phyloP scores from a whole-genome alignment of 2,329 filamentous ascomycete genomes.

The Penicillium sp. region DNA sequence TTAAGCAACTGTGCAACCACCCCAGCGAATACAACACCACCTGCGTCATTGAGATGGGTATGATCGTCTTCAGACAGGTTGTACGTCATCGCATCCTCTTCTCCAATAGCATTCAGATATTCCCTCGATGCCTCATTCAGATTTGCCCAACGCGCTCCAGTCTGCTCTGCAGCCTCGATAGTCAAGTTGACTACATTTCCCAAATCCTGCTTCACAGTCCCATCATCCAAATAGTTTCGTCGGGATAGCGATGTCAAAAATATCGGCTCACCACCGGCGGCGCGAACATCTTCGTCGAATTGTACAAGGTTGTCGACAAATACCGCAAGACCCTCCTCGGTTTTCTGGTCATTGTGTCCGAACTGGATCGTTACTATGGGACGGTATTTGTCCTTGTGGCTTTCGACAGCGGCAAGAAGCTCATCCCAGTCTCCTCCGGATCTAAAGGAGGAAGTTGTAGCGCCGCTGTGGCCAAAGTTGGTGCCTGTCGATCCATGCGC shows the following conservation, averaged over 20 bases:
- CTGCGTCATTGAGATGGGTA: conserved; percentile 19
- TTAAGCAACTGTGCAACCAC: conserved; percentile 19
- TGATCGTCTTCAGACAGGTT: conserved; percentile 16
- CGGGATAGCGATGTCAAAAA: conserved; percentile 18
- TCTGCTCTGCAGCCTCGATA: conserved; percentile 17
- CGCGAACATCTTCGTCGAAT: conserved; percentile 14
- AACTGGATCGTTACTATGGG: conserved; percentile 24
- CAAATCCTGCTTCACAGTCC: conserved; percentile 11
- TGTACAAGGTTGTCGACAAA: conserved; percentile 16
- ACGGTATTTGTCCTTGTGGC: neutral
- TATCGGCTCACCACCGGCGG: conserved; percentile 20
- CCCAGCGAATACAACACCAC: conserved; percentile 20
- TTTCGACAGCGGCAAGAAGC: conserved; percentile 1
- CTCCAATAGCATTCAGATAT: conserved; percentile 19
- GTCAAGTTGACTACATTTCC: conserved; percentile 12
- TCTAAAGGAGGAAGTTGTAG: conserved; percentile 17
- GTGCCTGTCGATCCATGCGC: conserved; percentile 10
- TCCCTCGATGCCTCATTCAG: conserved; percentile 17
- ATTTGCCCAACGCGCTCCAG: conserved; percentile 15
- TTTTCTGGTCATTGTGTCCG: conserved; percentile 24
- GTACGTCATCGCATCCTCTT: conserved; percentile 17
- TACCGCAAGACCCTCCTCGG: conserved; percentile 1
- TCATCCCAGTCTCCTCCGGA: conserved; percentile 18
- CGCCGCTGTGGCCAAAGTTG: conserved; percentile 20
- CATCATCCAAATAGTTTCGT: conserved; percentile 9